A percentile compares a stretch with the other conserved stretches of the same genome.
phyloP scores from a whole-genome alignment of 2,329 filamentous ascomycete genomes.

The Aspergillus felis region DNA sequence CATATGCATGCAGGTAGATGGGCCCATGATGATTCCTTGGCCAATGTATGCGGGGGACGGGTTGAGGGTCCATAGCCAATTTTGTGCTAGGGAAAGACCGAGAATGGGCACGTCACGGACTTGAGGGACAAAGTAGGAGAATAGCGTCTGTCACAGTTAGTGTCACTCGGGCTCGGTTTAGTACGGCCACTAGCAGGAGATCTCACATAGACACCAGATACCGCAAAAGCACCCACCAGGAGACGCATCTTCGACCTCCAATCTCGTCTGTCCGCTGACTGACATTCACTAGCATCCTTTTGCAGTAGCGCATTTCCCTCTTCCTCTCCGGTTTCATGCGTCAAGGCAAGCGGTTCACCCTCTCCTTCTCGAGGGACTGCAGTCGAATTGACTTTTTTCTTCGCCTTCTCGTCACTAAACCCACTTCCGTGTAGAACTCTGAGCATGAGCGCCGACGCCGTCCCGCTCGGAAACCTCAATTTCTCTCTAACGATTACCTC shows the following conservation, averaged over 20 bases:
- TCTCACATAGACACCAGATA: conserved; percentile 54
- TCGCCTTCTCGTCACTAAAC: conserved; percentile 40
- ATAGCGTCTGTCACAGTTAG: conserved; percentile 60
- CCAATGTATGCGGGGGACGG: conserved; percentile 96
- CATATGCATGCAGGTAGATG: conserved; percentile 94
- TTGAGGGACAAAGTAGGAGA: conserved; percentile 85
- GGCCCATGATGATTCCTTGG: conserved; percentile 98
- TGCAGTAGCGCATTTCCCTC: conserved; percentile 50
- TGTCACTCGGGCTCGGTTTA: neutral
- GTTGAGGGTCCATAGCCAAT: conserved; percentile 95
- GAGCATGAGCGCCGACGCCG: conserved; percentile 91
- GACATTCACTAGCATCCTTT: conserved; percentile 32
- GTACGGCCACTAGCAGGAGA: conserved; percentile 4
- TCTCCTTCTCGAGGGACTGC: conserved; percentile 19
- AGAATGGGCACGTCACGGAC: conserved; percentile 85
- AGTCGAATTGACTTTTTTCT: conserved; percentile 16
- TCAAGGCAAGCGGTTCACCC: conserved; percentile 27
- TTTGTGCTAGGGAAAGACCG: conserved; percentile 65
- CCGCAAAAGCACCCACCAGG: conserved; percentile 55
- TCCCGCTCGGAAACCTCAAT: conserved; percentile 90
- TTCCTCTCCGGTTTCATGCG: conserved; percentile 26
- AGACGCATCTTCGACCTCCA: conserved; percentile 62
- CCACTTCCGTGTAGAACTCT: conserved; percentile 72
- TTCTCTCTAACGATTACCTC: conserved; percentile 93
- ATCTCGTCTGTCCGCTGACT: conserved; percentile 42